Evolutionary conservation across 2,329 filamentous ascomycete genomes (phyloP), one percentile per base, ranked within the genome.

Genomic region (Colletotrichum chlorophyti): DNA sequence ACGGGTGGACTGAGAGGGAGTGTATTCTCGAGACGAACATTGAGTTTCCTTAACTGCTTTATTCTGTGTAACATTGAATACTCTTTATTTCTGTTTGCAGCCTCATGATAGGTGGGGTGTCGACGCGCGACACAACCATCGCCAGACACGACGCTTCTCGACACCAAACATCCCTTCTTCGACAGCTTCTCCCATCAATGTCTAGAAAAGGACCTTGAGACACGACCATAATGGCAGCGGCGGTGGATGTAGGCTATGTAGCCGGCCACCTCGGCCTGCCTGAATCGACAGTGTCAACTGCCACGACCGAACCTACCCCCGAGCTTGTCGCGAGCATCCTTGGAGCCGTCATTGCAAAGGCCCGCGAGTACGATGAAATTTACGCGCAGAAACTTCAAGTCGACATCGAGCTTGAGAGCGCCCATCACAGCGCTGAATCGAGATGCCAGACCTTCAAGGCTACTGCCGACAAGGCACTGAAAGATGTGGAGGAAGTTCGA

Each of bases 401-500:
- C 41, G 92, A 97, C 68, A 95, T 99, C 40, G 93, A 98, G 78
- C 84, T 98, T 7, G 95, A 99, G 73, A 95, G 92, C 73, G 90
- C 89, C 15, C 89, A 97, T 43, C 89, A 93, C 66, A 90, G 85
- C 64, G 89, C 90, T 59, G 94, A 98, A 70, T 87, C 89, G 21
- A 91, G 93, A 74, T 88, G 88, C 64, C 91, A 94, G 69, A 85
- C 88, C 8, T 86, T 95, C 71, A 96, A 95, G 75, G 82, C 84
- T 6, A 91, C 90, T 1, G 84, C 92, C 40, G 92, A 96, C 62
- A 94, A 94, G 72, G 89, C 90, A 9, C 82, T 93, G 60, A 90
- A 91, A 64, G 93, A 97, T 64, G 84, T 93, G 1, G 90, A 94
- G 66, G 89, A 93, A 63, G 79, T 96, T 42, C 85, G 92, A 47